These are phyloP conservation scores for Solanum pinnatisectum DNA, from an alignment of 257 asterid species.

Conservation along the genomic window DNA sequence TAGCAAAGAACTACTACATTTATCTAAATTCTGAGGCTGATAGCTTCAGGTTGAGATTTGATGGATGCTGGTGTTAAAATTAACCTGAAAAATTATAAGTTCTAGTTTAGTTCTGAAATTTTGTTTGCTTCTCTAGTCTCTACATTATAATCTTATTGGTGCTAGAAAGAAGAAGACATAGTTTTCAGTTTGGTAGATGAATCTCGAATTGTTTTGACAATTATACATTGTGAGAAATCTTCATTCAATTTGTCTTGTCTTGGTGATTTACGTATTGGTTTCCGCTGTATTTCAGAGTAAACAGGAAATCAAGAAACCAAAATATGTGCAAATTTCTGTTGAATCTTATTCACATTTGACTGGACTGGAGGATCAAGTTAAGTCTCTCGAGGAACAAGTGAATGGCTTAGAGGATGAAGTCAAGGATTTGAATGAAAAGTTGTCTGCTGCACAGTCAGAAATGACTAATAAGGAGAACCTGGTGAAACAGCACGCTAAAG, in stretches of 20 bases:
- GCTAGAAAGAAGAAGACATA: background rate
- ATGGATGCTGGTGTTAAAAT: background rate
- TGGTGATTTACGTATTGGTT: background rate
- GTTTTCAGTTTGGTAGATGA: background rate
- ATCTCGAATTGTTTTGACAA: background rate
- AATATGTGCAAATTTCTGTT: constrained; percentile 88
- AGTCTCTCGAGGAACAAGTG: constrained; percentile 58
- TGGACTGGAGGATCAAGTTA: constrained; percentile 87
- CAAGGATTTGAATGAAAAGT: constrained; percentile 64
- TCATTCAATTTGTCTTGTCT: background rate
- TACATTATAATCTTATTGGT: background rate
- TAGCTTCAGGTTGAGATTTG: background rate
- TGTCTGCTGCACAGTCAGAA: constrained; percentile 65
- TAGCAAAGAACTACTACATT: background rate
- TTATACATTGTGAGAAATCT: background rate
- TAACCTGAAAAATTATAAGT: background rate
- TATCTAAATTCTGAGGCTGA: background rate
- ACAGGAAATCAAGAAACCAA: constrained; percentile 68
- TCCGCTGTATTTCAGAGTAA: constrained; percentile 31
- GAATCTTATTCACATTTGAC: constrained; percentile 90
- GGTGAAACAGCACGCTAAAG: constrained; percentile 94
- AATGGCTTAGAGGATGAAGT: constrained; percentile 59
- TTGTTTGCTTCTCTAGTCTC: background rate
- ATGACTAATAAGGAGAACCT: constrained; percentile 65
- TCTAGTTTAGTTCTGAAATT: background rate